These are phyloP conservation scores for Phragmites australis DNA, from an alignment of 176 grass and related monocot genomes.

Conservation along the genomic window DNA sequence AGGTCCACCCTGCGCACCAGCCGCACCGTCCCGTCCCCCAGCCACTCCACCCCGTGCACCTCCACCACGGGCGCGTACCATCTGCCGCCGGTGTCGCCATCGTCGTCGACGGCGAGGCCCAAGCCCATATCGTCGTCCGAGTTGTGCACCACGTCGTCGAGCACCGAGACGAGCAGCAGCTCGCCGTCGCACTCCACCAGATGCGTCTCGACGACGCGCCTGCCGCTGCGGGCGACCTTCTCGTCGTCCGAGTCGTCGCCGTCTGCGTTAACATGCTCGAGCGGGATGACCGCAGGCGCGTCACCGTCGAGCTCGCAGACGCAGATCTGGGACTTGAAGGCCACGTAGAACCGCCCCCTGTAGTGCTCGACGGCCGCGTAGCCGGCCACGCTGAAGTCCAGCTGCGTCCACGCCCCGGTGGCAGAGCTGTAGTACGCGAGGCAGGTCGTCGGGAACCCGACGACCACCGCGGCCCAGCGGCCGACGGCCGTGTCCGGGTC, in stretches of 20 bases:
- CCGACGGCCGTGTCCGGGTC: slow-evolving; percentile 20
- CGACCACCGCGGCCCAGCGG: slow-evolving; percentile 47
- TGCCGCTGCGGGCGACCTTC: background rate
- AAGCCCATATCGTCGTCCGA: slow-evolving; percentile 11
- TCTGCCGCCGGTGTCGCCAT: background rate
- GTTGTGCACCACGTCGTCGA: slow-evolving; percentile 24
- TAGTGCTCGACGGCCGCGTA: slow-evolving; percentile 51
- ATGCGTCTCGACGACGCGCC: slow-evolving; percentile 37
- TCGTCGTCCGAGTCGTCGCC: slow-evolving; percentile 11
- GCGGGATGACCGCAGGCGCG: slow-evolving; percentile 16
- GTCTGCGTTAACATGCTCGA: slow-evolving; percentile 18
- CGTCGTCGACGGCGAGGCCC: background rate
- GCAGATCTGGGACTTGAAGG: slow-evolving; percentile 36
- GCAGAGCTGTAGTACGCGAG: slow-evolving; percentile 48
- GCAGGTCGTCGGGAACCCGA: slow-evolving; percentile 40
- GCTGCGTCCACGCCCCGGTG: slow-evolving; percentile 32
- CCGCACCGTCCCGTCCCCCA: background rate
- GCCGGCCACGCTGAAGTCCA: slow-evolving; percentile 28
- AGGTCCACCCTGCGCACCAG: slow-evolving; percentile 4
- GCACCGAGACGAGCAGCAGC: slow-evolving; percentile 41
- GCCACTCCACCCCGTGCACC: slow-evolving; percentile 36
- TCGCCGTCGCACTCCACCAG: slow-evolving; percentile 43
- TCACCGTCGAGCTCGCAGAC: background rate
- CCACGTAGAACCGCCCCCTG: slow-evolving; percentile 45
- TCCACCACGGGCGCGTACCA: slow-evolving; percentile 26